Evolutionary conservation across 2,329 filamentous ascomycete species (phyloP).

Genomic region (Penicillium capsulatum): DNA sequence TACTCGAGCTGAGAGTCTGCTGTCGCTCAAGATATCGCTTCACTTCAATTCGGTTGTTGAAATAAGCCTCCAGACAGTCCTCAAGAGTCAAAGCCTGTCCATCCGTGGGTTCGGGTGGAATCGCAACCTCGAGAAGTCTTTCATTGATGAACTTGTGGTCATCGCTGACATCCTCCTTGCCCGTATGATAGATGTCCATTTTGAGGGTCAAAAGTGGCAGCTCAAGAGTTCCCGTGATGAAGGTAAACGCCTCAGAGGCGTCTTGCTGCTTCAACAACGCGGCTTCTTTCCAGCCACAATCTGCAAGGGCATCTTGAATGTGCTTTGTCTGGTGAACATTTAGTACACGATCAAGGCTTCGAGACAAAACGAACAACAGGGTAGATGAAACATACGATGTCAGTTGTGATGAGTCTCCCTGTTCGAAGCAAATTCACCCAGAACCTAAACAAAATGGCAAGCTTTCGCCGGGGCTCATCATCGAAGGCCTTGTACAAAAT

Average conservation of each 20-base stretch:
- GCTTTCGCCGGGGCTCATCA: constrained; percentile 65
- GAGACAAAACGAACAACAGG: not conserved
- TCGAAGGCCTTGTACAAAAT: constrained; percentile 78
- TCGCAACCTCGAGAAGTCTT: constrained; percentile 80
- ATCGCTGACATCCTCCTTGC: constrained; percentile 73
- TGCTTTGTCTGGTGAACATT: constrained; percentile 61
- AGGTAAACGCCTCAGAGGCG: constrained; percentile 90
- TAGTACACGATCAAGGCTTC: constrained; percentile 1
- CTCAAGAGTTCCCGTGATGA: constrained; percentile 85
- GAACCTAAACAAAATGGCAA: constrained; percentile 73
- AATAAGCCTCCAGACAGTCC: constrained; percentile 88
- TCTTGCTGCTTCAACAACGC: constrained; percentile 79
- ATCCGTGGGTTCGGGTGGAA: constrained; percentile 67
- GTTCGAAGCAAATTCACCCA: constrained; percentile 91
- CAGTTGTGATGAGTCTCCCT: constrained; percentile 77
- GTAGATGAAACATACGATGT: constrained; percentile 58
- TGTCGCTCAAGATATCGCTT: constrained; percentile 66
- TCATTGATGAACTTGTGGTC: constrained; percentile 96
- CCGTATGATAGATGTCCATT: constrained; percentile 91
- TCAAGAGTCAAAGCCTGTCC: constrained; percentile 73
- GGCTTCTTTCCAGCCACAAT: constrained; percentile 86
- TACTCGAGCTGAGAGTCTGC: constrained; percentile 51
- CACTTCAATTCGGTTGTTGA: constrained; percentile 90
- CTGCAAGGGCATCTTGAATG: constrained; percentile 74
- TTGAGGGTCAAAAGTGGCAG: constrained; percentile 84